Conservation (phyloP, 441 rosid genomes). For the Cnidoscolus chayamansa region DNA sequence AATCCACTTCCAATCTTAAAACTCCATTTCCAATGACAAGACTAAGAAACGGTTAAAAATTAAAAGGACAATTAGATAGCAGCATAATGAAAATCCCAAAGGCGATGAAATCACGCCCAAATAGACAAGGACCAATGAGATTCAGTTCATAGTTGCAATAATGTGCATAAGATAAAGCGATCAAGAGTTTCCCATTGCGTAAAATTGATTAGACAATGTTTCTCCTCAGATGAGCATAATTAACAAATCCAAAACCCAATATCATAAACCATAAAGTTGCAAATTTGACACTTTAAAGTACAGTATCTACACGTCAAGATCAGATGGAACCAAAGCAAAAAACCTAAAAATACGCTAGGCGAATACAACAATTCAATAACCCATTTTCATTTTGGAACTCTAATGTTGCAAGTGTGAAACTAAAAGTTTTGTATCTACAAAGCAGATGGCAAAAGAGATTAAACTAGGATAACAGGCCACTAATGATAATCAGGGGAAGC, state of each 20-base stretch:
- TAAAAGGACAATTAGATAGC: background rate
- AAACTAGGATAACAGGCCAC: background rate
- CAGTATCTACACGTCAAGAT: background rate
- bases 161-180: background rate
- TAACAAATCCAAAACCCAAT: conserved; percentile 1
- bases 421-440: conserved; percentile 21
- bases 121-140: background rate
- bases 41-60: background rate
- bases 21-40: background rate
- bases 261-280: background rate
- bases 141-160: too few species aligned
- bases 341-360: background rate
- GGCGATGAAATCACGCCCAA: background rate
- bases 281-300: background rate
- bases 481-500: background rate
- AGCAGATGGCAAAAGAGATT: background rate
- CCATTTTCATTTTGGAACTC: background rate
- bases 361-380: background rate
- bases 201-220: background rate
- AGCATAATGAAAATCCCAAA: background rate
- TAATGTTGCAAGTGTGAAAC: conserved; percentile 8
- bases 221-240: background rate
- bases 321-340: background rate
- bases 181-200: background rate
- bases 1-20: background rate